Percentiles rank a stretch among this genome's conserved stretches.
Evolutionary conservation across 495 filamentous ascomycete species (phyloP).

Genomic region (Hypoxylon perforatum): DNA sequence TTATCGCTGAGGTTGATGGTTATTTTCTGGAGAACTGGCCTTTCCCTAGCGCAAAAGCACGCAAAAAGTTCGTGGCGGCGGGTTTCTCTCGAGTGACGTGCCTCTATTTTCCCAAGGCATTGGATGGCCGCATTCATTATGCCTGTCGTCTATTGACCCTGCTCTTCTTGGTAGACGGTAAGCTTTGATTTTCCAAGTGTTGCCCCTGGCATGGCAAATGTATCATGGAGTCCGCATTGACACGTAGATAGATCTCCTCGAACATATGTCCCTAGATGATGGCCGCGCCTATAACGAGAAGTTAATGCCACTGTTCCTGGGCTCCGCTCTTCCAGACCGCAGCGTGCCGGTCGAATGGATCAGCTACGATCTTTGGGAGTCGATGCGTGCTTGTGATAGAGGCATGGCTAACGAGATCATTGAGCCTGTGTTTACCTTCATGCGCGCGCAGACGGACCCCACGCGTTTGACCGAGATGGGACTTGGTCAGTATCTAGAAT

Average conservation of each 20-base stretch:
- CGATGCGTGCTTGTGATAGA: slow-evolving; percentile 48
- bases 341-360: slow-evolving; percentile 51
- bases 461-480: slow-evolving; percentile 26
- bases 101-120: slow-evolving; percentile 50
- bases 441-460: slow-evolving; percentile 49
- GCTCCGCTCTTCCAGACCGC: slow-evolving; percentile 47
- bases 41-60: slow-evolving; percentile 31
- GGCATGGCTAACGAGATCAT: slow-evolving; percentile 49
- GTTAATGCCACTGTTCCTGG: slow-evolving; percentile 48
- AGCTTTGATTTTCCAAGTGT: slow-evolving; percentile 8
- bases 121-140: slow-evolving; percentile 49
- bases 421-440: slow-evolving; percentile 50
- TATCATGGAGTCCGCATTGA: background rate
- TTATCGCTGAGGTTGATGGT: slow-evolving; percentile 42
- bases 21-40: slow-evolving; percentile 55
- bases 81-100: slow-evolving; percentile 51
- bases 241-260: slow-evolving; percentile 47
- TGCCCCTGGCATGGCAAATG: background rate
- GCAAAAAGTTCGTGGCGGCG: slow-evolving; percentile 47
- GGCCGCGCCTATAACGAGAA: slow-evolving; percentile 48
- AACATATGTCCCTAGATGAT: slow-evolving; percentile 54
- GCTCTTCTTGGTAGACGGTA: slow-evolving; percentile 53
- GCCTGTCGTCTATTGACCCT: slow-evolving; percentile 50
- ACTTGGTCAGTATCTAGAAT: slow-evolving; percentile 45
- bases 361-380: slow-evolving; percentile 51